Conservation (phyloP, 208 protist genomes). For the Spongospora subterranea region DNA sequence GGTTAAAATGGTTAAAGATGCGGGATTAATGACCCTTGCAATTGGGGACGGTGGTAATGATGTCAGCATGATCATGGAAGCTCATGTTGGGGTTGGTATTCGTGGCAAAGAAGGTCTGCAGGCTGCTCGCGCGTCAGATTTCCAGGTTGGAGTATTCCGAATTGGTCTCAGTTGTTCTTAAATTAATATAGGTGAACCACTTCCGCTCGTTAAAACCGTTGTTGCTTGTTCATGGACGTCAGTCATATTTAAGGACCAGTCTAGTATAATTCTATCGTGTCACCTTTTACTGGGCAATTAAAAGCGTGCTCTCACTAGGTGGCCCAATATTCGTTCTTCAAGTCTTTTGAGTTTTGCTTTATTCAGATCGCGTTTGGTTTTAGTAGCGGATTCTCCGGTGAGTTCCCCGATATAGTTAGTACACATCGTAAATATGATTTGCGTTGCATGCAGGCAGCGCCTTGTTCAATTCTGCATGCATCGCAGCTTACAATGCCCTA, state of each 20-base stretch:
- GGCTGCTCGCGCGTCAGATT: slow-evolving; percentile 62
- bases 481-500: slow-evolving; percentile 36
- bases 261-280: too few species aligned
- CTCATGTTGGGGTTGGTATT: slow-evolving; percentile 72
- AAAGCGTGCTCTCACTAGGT: not conserved
- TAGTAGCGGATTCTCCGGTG: slow-evolving; percentile 8
- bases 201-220: slow-evolving; percentile 56
- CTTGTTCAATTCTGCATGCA: slow-evolving; percentile 33
- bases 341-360: slow-evolving; percentile 46
- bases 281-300: too few species aligned
- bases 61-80: slow-evolving; percentile 70
- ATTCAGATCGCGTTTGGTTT: slow-evolving; percentile 22
- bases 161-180: too few species aligned
- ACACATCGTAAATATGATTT: not conserved
- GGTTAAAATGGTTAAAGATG: not conserved
- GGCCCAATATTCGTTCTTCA: slow-evolving; percentile 44
- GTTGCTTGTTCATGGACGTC: slow-evolving; percentile 60
- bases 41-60: slow-evolving; percentile 75
- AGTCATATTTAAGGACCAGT: slow-evolving; percentile 46
- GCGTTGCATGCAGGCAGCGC: not conserved
- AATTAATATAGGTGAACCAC: slow-evolving; percentile 17
- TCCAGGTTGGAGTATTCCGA: not conserved
- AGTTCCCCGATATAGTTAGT: not conserved
- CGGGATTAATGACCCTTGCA: slow-evolving; percentile 56
- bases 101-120: slow-evolving; percentile 71